These are phyloP conservation scores for Flaveria bidentis DNA, from an alignment of 129 eudicot genomes.

Conservation along the genomic window DNA sequence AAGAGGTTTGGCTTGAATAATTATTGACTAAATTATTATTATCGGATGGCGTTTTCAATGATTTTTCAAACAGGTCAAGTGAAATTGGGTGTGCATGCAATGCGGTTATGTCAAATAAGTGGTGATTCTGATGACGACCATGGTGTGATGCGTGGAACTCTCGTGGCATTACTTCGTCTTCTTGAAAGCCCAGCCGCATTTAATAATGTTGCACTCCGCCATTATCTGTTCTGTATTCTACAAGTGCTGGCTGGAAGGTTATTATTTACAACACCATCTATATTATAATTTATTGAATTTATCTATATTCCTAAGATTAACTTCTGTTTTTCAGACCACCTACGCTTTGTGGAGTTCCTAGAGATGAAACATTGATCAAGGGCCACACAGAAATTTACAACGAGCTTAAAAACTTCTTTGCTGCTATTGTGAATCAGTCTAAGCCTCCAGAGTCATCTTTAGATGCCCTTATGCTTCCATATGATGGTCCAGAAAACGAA, in stretches of 20 bases:
- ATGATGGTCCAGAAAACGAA: slow-evolving; percentile 39
- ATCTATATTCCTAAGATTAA: background rate
- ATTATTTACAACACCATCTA: slow-evolving; percentile 32
- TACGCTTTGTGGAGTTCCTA: slow-evolving; percentile 87
- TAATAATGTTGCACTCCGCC: slow-evolving; percentile 77
- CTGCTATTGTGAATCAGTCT: slow-evolving; percentile 77
- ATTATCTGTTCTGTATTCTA: slow-evolving; percentile 82
- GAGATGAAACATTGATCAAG: slow-evolving; percentile 78
- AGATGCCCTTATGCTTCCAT: slow-evolving; percentile 35
- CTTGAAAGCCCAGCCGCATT: slow-evolving; percentile 80
- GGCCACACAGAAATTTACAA: slow-evolving; percentile 71
- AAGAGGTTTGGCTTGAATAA: slow-evolving; percentile 54
- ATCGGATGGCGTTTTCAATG: background rate
- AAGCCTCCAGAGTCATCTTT: slow-evolving; percentile 55
- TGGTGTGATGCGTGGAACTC: slow-evolving; percentile 75
- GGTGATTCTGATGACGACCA: slow-evolving; percentile 50
- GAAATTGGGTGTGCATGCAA: slow-evolving; percentile 70
- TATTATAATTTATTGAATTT: background rate
- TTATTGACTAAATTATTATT: background rate
- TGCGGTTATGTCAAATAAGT: slow-evolving; percentile 78
- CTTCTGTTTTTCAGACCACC: slow-evolving; percentile 59
- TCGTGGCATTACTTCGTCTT: slow-evolving; percentile 73
- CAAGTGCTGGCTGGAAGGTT: slow-evolving; percentile 97
- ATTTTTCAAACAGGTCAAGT: slow-evolving; percentile 64
- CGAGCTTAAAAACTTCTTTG: slow-evolving; percentile 69